phyloP scores from a whole-genome alignment of 768 basidiomycete genomes.

The Auricularia auricula-judae region DNA sequence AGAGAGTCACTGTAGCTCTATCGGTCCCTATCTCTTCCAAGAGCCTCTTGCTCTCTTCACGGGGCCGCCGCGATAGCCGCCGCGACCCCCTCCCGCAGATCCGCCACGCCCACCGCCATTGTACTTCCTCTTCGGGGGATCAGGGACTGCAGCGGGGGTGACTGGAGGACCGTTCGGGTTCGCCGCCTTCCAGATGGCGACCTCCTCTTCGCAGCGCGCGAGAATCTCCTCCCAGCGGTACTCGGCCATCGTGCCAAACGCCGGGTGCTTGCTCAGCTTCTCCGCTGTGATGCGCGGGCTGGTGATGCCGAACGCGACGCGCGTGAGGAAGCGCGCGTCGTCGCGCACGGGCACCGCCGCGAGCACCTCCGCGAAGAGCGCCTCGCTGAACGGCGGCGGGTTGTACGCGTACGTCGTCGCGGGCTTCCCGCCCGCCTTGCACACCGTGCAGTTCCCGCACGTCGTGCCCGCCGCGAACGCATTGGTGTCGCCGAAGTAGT shows the following conservation, averaged over 20 bases:
- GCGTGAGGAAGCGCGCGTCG: slow-evolving; percentile 37
- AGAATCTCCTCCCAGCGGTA: slow-evolving; percentile 30
- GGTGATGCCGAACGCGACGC: slow-evolving; percentile 39
- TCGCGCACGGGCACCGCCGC: slow-evolving; percentile 32
- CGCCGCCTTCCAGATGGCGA: slow-evolving; percentile 9
- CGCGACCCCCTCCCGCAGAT: not conserved
- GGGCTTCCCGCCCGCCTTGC: slow-evolving; percentile 23
- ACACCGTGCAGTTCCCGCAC: slow-evolving; percentile 35
- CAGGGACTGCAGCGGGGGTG: not conserved
- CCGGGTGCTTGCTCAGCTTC: slow-evolving; percentile 32
- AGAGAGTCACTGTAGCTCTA: too few species aligned
- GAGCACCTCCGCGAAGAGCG: slow-evolving; percentile 26
- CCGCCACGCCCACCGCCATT: not conserved
- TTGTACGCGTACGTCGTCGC: slow-evolving; percentile 18
- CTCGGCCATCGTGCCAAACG: slow-evolving; percentile 33
- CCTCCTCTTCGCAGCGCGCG: slow-evolving; percentile 30
- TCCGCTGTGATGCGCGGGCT: slow-evolving; percentile 31
- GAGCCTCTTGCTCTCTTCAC: too few species aligned
- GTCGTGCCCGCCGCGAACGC: slow-evolving; percentile 26
- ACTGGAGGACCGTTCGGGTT: not conserved
- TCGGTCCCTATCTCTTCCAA: too few species aligned
- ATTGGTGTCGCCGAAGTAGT: slow-evolving; percentile 30
- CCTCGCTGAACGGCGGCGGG: slow-evolving; percentile 16
- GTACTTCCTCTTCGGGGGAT: not conserved
- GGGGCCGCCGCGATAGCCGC: too few species aligned